A percentile compares a stretch with the other conserved stretches of the same genome.
phyloP scores from a whole-genome alignment of 1,139 yeast species.

The Saccharomyces pastorianus region DNA sequence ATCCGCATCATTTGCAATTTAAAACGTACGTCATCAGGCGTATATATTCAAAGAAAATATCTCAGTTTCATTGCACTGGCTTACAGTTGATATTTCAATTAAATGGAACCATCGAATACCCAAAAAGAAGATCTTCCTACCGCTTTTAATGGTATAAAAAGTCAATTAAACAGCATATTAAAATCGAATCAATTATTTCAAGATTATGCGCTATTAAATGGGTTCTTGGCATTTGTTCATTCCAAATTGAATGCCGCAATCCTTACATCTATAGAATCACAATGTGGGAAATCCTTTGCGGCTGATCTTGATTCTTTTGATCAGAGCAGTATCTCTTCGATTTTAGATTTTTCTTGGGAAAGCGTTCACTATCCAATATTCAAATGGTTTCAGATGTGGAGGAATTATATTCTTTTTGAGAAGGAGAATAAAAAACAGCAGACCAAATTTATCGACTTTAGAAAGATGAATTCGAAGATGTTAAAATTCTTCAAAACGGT shows the following conservation, averaged over 20 bases:
- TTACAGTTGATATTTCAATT: not conserved
- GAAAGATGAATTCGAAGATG: slow-evolving; percentile 48
- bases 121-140: slow-evolving; percentile 2
- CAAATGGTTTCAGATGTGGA: slow-evolving; percentile 38
- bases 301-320: not conserved
- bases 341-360: slow-evolving; percentile 48
- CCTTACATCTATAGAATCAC: slow-evolving; percentile 7
- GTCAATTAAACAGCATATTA: slow-evolving; percentile 19
- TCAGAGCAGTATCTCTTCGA: slow-evolving; percentile 8
- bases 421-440: slow-evolving; percentile 20
- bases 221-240: slow-evolving; percentile 25
- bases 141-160: slow-evolving; percentile 3
- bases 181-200: slow-evolving; percentile 19
- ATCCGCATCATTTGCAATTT: not conserved
- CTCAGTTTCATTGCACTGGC: not conserved
- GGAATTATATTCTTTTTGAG: slow-evolving; percentile 17
- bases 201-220: slow-evolving; percentile 26
- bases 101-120: slow-evolving; percentile 1
- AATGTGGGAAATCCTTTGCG: slow-evolving; percentile 1
- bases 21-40: not conserved
- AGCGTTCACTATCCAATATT: slow-evolving; percentile 58
- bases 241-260: slow-evolving; percentile 18
- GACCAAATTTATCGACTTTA: slow-evolving; percentile 42
- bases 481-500: slow-evolving; percentile 42
- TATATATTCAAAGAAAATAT: not conserved